Base-by-base conservation (phyloP, 139 green algal genomes). In the Asterochloris erici region DNA sequence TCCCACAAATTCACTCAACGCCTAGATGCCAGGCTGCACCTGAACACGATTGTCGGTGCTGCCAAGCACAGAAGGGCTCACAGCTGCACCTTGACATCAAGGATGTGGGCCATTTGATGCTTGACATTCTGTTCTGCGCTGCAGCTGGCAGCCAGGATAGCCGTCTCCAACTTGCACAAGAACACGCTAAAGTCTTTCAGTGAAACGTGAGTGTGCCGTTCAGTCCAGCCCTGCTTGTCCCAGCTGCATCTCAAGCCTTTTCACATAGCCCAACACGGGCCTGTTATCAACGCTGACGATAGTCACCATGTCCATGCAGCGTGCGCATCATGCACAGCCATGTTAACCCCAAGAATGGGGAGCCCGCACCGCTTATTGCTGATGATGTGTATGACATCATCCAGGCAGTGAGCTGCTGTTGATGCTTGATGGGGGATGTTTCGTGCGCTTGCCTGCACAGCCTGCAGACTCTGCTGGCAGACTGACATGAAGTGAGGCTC, bases 151-250 rank as follows among this genome's bases (percentile, higher is more conserved):
- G 97, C 97, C 10, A 90, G 97, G 29, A 99, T 99, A 81, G 96
- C 97, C 0, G 96, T 99, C 29, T 99, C 97, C 70, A 99, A 99
- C 91, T 88, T 99, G 79, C 97, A 99, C 93, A 99, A 99, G 94
- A 98, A 95, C 83, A 99, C 97, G 0, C 81, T 95, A 26, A 99
- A 99, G 91, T 97, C 92, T 27, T 99, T 99, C 88, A 95, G 86
- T 38, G 92, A 98, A 79, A 98, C 94, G 92, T 97, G 70, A 93
- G 94, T 79, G 27, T 21, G 14, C 21, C 1, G 9, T 16, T 11
- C 60, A 60, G 11, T 23, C 62, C 26, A 12, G 14, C 12, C 14
- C 24, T 74, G 63, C 14, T 26, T n/a, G 26, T 54, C 0, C 60
- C 27, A 2, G n/a, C n/a, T 63, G 24, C n/a, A 47, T 66, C 23